Conservation (phyloP, 2,329 filamentous ascomycete species). For the Clarireedia paspali region DNA sequence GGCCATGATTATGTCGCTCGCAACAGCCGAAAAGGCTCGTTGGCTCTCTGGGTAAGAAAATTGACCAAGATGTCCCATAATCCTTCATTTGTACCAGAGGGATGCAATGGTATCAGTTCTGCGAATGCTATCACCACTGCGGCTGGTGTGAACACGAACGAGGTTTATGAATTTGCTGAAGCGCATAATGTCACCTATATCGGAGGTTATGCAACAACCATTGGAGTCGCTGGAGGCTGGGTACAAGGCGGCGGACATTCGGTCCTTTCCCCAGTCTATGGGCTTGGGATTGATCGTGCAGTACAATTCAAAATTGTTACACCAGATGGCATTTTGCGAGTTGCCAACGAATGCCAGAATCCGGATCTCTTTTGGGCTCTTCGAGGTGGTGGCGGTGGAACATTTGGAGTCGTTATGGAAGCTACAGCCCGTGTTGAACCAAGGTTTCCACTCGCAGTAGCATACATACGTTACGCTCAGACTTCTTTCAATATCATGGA, state of each 20-base stretch:
- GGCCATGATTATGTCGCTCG: slow-evolving; percentile 24
- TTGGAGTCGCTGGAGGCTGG: slow-evolving; percentile 44
- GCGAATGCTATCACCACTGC: slow-evolving; percentile 21
- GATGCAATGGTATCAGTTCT: slow-evolving; percentile 10
- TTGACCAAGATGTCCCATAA: slow-evolving; percentile 5
- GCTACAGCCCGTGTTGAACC: slow-evolving; percentile 14
- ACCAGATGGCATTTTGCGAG: slow-evolving; percentile 37
- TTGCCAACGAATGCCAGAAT: slow-evolving; percentile 35
- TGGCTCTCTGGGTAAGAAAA: slow-evolving; percentile 16
- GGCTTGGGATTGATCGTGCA: slow-evolving; percentile 44
- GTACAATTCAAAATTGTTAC: slow-evolving; percentile 41
- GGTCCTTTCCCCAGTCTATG: slow-evolving; percentile 41
- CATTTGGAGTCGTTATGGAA: slow-evolving; percentile 36
- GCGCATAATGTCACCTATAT: slow-evolving; percentile 24
- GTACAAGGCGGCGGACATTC: slow-evolving; percentile 46
- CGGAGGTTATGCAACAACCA: slow-evolving; percentile 29
- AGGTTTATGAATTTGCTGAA: slow-evolving; percentile 23
- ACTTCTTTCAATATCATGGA: slow-evolving; percentile 2
- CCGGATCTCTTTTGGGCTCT: slow-evolving; percentile 44
- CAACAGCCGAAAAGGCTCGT: slow-evolving; percentile 12
- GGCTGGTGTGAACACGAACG: slow-evolving; percentile 20
- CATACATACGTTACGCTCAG: slow-evolving; percentile 11
- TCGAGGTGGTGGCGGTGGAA: slow-evolving; percentile 38
- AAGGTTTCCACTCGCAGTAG: slow-evolving; percentile 8
- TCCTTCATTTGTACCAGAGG: slow-evolving; percentile 12